A percentile compares a stretch with the other conserved stretches of the same genome.
Evolutionary conservation across 208 protist genomes (phyloP).

Genomic region (Acanthamoeba pearcei): DNA sequence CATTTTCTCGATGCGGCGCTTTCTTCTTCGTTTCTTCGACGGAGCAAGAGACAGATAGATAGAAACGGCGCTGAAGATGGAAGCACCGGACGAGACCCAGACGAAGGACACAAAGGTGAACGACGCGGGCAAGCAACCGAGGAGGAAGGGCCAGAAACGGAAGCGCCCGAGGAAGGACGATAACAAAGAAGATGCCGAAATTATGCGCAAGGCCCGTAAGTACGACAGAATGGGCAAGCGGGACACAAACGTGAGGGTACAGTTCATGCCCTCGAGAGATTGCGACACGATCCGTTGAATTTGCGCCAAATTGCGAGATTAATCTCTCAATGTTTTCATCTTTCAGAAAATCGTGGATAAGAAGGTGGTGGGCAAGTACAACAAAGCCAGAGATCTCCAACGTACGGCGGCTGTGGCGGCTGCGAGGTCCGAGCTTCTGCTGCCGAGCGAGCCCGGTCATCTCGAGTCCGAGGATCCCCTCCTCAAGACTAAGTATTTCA

Average conservation of each 20-base stretch:
- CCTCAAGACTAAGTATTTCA: constrained; percentile 94
- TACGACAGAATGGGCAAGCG: constrained; percentile 10
- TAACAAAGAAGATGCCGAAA: neutral
- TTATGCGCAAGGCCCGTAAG: constrained; percentile 27
- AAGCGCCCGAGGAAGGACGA: neutral
- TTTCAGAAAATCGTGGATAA: constrained; percentile 49
- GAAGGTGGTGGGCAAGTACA: constrained; percentile 73
- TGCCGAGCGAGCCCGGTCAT: constrained; percentile 81
- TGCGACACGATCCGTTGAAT: neutral
- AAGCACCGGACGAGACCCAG: neutral
- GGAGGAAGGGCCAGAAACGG: neutral
- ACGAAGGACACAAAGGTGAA: neutral
- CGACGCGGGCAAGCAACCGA: neutral
- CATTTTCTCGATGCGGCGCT: neutral
- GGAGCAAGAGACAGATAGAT: neutral
- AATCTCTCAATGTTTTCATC: neutral
- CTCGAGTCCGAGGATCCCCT: constrained; percentile 85
- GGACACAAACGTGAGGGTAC: neutral
- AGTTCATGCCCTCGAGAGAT: neutral
- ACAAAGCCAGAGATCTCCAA: constrained; percentile 69
- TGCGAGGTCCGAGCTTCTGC: constrained; percentile 81
- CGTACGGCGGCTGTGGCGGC: constrained; percentile 64
- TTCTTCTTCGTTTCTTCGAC: constrained; percentile 8
- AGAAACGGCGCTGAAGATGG: neutral
- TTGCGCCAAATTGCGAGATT: neutral